A percentile compares a stretch with the other conserved stretches of the same genome.
Conservation (phyloP, 345 rosid genomes). For the Draba incana region DNA sequence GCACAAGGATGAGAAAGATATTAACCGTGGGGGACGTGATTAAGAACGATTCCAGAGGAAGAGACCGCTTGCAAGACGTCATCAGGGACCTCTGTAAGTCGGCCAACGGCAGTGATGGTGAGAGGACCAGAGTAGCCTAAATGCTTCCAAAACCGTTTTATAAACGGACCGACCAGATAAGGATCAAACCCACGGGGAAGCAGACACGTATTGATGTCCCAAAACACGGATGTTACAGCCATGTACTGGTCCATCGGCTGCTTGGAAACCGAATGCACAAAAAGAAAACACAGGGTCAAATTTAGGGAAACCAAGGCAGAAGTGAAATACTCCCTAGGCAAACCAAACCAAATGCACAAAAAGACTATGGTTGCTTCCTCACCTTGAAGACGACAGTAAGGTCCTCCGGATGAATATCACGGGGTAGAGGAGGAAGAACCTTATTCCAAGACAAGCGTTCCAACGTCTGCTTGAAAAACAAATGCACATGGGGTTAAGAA, state of each 20-base stretch:
- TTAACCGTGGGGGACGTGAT: not conserved
- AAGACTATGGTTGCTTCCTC: too few relatives aligned
- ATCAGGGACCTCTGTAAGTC: not conserved
- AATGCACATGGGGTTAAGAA: too few relatives aligned
- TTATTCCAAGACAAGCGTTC: too few relatives aligned
- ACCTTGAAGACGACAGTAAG: too few relatives aligned
- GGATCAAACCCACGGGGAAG: not conserved
- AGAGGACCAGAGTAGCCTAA: not conserved
- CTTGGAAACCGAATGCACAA: too few relatives aligned
- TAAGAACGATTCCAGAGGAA: not conserved
- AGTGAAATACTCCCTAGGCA: too few relatives aligned
- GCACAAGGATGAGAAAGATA: not conserved
- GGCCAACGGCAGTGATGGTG: not conserved
- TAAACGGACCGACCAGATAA: not conserved
- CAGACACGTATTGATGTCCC: not conserved
- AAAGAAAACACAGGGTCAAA: too few relatives aligned
- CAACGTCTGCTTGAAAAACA: too few relatives aligned
- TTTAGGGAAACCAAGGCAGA: too few relatives aligned
- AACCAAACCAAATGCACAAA: too few relatives aligned
- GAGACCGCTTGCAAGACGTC: not conserved
- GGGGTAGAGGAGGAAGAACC: too few relatives aligned
- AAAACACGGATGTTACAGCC: not conserved
- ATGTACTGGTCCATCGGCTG: not conserved
- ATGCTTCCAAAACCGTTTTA: not conserved
- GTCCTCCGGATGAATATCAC: too few relatives aligned